Base-by-base conservation (phyloP, 192 early-diverging fungal species). In the Helicostylum pulchrum region DNA sequence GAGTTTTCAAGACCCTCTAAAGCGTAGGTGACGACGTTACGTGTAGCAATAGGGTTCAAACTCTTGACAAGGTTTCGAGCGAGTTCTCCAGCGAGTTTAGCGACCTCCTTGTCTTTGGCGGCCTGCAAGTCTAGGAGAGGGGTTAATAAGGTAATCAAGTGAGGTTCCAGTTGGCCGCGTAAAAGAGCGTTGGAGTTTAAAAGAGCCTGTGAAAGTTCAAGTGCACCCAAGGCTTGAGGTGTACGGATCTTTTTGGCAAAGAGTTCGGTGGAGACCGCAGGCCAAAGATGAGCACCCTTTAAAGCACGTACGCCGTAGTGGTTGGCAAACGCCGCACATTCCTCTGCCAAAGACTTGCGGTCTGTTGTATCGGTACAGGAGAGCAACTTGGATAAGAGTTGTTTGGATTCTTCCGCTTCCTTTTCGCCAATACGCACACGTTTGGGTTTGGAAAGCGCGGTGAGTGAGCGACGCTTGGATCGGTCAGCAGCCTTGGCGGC, bases 211-310 rank as follows among this genome's bases (percentile, higher is more conserved):
- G 50, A 15, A 6, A 62, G 48, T 23, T 58, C 57, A 7, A 67
- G 17, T n/a, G 56, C 65, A 46, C 31, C 48, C 56, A 67, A 17
- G 12, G 43, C 56, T 49, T 60, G 44, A 39, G 57, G 44, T 2
- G 48, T 77, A 65, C 85, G 82, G 49, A 80, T 76, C 81, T 90
- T 89, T 80, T 92, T 92, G 83, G 86, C 79, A 65, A 78, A 81
- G 51, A 85, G 72, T 60, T 86, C 83, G 56, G 78, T 77, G 23
- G 67, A 67, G 21, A 92, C 72, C 61, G 80, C 75, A 54, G 81
- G 81, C 50, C 86, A 75, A 68, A 92, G 77, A 43, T 75, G 78
- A 78, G 73, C 79, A 32, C 80, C 76, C 67, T 85, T 83, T 47
- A 90, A 80, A 26, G 73, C 67, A 56, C 74, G 80, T 67, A 83